These are phyloP conservation scores for Ehretia macrophylla DNA, from an alignment of 257 asterid genomes.

Conservation along the genomic window DNA sequence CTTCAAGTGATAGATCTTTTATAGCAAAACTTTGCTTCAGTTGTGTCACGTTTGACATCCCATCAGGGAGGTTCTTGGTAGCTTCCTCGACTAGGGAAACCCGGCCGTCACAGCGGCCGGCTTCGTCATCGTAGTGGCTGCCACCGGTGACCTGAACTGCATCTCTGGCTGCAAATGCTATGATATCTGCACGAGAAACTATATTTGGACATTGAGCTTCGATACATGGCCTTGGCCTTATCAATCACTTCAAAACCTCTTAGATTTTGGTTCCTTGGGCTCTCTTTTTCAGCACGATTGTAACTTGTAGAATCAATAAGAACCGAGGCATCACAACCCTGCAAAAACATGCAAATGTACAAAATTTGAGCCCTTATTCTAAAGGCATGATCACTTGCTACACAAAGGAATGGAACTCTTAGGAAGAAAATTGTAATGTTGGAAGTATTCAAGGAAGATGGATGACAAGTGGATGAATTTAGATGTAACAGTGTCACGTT, in stretches of 20 bases:
- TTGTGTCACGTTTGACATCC: slow-evolving; percentile 1
- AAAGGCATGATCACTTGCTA: no score
- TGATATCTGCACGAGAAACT: slow-evolving; percentile 70
- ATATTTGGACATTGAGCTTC: slow-evolving; percentile 39
- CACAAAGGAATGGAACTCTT: no score
- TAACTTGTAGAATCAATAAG: slow-evolving; percentile 7
- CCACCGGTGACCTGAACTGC: slow-evolving; percentile 30
- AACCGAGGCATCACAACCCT: slow-evolving; percentile 18
- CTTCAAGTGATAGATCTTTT: slow-evolving; percentile 16
- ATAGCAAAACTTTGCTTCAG: slow-evolving; percentile 7
- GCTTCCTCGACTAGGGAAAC: slow-evolving; percentile 12
- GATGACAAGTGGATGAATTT: no score
- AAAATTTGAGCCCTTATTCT: no score
- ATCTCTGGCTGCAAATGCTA: slow-evolving; percentile 57
- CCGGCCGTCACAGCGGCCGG: slow-evolving; percentile 16
- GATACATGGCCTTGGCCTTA: slow-evolving; percentile 34
- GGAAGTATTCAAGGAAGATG: no score
- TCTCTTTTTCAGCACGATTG: slow-evolving; percentile 14
- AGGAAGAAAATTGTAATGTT: no score
- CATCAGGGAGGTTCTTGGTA: slow-evolving; percentile 9
- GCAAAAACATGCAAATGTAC: background rate
- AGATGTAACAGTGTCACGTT: no score
- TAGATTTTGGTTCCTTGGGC: slow-evolving; percentile 21
- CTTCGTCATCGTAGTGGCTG: slow-evolving; percentile 5
- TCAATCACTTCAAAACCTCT: slow-evolving; percentile 57